Evolutionary conservation across 139 green algal species (phyloP).

Genomic region (Chlorella ohadii): DNA sequence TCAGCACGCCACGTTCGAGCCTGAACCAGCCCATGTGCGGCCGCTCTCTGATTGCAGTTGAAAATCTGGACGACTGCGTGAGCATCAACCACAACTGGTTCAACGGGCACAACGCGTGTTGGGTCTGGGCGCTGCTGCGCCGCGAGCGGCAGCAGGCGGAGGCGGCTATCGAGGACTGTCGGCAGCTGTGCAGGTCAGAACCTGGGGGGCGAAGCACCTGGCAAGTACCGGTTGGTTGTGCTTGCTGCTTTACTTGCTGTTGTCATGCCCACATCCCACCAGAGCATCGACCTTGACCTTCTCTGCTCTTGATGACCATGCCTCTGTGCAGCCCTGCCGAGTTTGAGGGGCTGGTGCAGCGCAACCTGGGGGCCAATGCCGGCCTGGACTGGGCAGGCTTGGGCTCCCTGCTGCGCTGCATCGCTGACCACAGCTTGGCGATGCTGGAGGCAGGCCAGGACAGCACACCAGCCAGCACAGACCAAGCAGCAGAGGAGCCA

Average conservation of each 20-base stretch:
- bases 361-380: constrained; percentile 68
- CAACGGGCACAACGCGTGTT: constrained; percentile 73
- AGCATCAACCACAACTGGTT: constrained; percentile 93
- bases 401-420: constrained; percentile 47
- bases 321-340: constrained; percentile 47
- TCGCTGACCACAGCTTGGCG: neutral
- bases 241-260: too few species aligned
- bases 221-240: too few species aligned
- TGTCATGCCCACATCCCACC: too few species aligned
- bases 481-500: neutral
- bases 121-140: constrained; percentile 59
- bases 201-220: too few species aligned
- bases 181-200: constrained; percentile 30
- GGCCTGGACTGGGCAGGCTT: constrained; percentile 58
- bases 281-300: too few species aligned
- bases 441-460: neutral
- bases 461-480: neutral
- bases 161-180: constrained; percentile 73
- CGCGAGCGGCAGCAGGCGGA: constrained; percentile 54
- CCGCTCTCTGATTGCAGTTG: neutral
- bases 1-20: neutral
- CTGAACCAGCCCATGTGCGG: neutral
- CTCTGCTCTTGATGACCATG: too few species aligned
- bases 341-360: constrained; percentile 78
- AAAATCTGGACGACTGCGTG: constrained; percentile 81